A percentile compares a stretch with the other conserved stretches of the same genome.
Conservation (phyloP, 148 eudicot genomes). For the Suaeda aralocaspica region DNA sequence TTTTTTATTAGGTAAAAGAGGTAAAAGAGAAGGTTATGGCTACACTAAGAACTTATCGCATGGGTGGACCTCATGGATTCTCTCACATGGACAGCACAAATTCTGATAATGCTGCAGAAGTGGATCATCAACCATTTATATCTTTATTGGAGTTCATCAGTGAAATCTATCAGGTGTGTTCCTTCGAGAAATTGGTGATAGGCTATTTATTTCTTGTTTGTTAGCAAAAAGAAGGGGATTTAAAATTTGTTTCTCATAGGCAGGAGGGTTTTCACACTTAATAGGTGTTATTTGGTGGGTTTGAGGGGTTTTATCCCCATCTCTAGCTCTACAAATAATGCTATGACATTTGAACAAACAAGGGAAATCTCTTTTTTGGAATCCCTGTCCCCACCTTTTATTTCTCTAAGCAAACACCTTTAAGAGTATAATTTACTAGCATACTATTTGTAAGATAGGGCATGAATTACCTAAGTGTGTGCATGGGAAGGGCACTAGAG, state of each 20-base stretch:
- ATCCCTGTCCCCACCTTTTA: too few species aligned
- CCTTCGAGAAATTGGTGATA: background rate
- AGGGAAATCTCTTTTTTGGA: too few species aligned
- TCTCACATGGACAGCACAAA: slow-evolving; percentile 38
- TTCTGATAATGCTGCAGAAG: slow-evolving; percentile 48
- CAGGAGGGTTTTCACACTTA: too few species aligned
- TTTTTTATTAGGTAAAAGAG: slow-evolving; percentile 94
- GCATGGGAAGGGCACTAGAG: too few species aligned
- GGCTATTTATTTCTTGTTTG: too few species aligned
- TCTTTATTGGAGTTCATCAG: slow-evolving; percentile 92
- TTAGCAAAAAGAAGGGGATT: too few species aligned
- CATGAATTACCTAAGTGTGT: background rate
- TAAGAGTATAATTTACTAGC: background rate
- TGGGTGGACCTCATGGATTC: slow-evolving; percentile 54
- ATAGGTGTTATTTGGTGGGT: too few species aligned
- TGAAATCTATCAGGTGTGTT: slow-evolving; percentile 86
- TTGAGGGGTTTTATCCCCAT: too few species aligned
- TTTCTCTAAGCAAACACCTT: too few species aligned
- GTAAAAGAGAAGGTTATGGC: slow-evolving; percentile 85
- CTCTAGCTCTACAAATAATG: too few species aligned
- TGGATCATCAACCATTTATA: slow-evolving; percentile 59
- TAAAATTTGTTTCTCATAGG: too few species aligned
- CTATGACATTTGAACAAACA: too few species aligned
- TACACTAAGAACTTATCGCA: slow-evolving; percentile 66
- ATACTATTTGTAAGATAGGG: background rate